Evolutionary conservation across 75 land plant species (phyloP), one percentile per base, ranked within the genome.

Genomic region (Gnetum montanum): DNA sequence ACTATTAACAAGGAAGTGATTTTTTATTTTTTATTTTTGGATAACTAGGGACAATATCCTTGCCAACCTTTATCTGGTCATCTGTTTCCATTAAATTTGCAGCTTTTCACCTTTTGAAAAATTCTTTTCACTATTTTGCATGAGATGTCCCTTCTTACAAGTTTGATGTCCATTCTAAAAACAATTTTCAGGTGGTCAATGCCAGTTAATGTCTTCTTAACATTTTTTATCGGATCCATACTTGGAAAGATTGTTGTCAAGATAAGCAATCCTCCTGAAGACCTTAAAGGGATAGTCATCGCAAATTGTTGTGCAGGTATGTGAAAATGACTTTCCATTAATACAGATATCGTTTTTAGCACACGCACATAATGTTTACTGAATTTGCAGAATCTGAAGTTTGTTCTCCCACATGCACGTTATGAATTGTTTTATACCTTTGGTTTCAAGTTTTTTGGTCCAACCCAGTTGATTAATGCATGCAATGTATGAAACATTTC

Each of bases 101-200:
- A n/a, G n/a, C n/a, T n/a, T n/a, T n/a, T n/a, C n/a, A n/a, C n/a
- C n/a, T n/a, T n/a, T n/a, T n/a, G n/a, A n/a, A n/a, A n/a, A n/a
- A n/a, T n/a, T n/a, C n/a, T n/a, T n/a, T n/a, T n/a, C n/a, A n/a
- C n/a, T n/a, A n/a, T n/a, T n/a, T n/a, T n/a, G n/a, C n/a, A n/a
- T n/a, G n/a, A n/a, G n/a, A n/a, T n/a, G n/a, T n/a, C n/a, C n/a
- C n/a, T n/a, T n/a, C n/a, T n/a, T n/a, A n/a, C n/a, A n/a, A n/a
- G n/a, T n/a, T n/a, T n/a, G n/a, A n/a, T n/a, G n/a, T n/a, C n/a
- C n/a, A n/a, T n/a, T n/a, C n/a, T n/a, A n/a, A n/a, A n/a, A n/a
- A n/a, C n/a, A n/a, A n/a, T 26, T 48, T 27, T 48, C 62, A 88
- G 89, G 94, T 88, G 94, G 94, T 84, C 75, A 59, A 81, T 88